Conservation (phyloP, 495 filamentous ascomycete genomes). For the Talaromyces borbonicus region DNA sequence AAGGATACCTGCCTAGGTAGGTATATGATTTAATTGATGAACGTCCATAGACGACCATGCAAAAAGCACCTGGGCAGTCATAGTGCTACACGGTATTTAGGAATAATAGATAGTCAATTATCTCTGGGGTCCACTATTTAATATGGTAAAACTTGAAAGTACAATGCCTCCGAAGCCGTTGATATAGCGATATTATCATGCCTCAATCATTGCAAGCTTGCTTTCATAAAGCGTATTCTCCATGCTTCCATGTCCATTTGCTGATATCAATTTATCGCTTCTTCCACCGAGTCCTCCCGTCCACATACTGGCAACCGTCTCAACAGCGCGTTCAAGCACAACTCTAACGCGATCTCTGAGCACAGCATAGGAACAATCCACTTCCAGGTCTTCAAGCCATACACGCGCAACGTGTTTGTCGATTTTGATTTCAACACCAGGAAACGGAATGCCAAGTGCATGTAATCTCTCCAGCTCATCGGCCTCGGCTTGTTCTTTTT, state of each 20-base stretch:
- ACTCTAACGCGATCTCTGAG: conserved; percentile 72
- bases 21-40: too few species aligned
- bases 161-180: background rate
- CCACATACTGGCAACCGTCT: conserved; percentile 76
- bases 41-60: too few species aligned
- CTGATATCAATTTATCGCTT: background rate
- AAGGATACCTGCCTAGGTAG: too few species aligned
- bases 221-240: background rate
- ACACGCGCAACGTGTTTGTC: conserved; percentile 82
- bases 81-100: too few species aligned
- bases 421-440: conserved; percentile 76
- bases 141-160: too few species aligned
- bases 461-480: conserved; percentile 60
- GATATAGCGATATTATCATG: background rate
- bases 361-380: conserved; percentile 69
- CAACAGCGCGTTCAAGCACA: conserved; percentile 86
- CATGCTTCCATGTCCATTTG: conserved; percentile 6
- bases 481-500: conserved; percentile 44
- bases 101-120: too few species aligned
- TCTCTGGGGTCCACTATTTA: too few species aligned
- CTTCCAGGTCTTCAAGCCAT: conserved; percentile 83
- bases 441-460: conserved; percentile 73
- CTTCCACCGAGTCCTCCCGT: conserved; percentile 13
- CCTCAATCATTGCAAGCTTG: conserved; percentile 8
- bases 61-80: too few species aligned